A percentile compares a stretch with the other conserved stretches of the same genome.
These are phyloP conservation scores for Sugiyamaella mastotermitis DNA, from an alignment of 805 yeast species.

Conservation along the genomic window DNA sequence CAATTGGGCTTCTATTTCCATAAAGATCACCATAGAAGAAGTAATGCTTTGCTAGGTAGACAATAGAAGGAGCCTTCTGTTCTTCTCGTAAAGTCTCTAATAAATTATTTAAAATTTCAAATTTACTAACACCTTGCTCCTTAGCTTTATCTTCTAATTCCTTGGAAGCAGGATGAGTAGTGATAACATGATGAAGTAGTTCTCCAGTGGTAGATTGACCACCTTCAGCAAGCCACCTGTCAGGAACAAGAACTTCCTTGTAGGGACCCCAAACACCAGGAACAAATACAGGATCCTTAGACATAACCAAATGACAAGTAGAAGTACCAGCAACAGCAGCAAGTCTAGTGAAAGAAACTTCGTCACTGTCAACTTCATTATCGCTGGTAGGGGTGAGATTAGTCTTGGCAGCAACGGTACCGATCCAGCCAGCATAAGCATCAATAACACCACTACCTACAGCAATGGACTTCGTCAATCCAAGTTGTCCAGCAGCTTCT, in stretches of 20 bases:
- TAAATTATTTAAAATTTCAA: constrained; percentile 73
- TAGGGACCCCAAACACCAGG: constrained; percentile 99
- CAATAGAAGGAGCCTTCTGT: constrained; percentile 61
- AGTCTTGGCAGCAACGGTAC: constrained; percentile 90
- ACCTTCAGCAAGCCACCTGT: constrained; percentile 95
- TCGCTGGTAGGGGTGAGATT: constrained; percentile 31
- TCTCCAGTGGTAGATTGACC: constrained; percentile 99
- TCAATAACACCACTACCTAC: constrained; percentile 97
- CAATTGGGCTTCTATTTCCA: constrained; percentile 97
- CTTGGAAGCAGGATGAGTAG: constrained; percentile 82
- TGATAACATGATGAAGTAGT: constrained; percentile 76
- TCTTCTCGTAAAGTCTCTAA: constrained; percentile 61
- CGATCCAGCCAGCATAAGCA: constrained; percentile 98
- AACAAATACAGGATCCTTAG: constrained; percentile 79
- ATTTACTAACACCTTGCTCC: constrained; percentile 57
- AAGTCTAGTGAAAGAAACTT: constrained; percentile 56
- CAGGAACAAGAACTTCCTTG: constrained; percentile 84
- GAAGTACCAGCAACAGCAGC: constrained; percentile 99
- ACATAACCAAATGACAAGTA: constrained; percentile 89
- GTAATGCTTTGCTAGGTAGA: constrained; percentile 72
- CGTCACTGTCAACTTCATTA: constrained; percentile 36
- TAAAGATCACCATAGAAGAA: constrained; percentile 95
- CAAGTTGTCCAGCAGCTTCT: constrained; percentile 72
- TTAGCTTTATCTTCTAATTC: constrained; percentile 65
- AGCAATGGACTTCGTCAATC: constrained; percentile 68